Evolutionary conservation across 2,329 filamentous ascomycete genomes (phyloP).

Genomic region (Cordyceps pruinosa): DNA sequence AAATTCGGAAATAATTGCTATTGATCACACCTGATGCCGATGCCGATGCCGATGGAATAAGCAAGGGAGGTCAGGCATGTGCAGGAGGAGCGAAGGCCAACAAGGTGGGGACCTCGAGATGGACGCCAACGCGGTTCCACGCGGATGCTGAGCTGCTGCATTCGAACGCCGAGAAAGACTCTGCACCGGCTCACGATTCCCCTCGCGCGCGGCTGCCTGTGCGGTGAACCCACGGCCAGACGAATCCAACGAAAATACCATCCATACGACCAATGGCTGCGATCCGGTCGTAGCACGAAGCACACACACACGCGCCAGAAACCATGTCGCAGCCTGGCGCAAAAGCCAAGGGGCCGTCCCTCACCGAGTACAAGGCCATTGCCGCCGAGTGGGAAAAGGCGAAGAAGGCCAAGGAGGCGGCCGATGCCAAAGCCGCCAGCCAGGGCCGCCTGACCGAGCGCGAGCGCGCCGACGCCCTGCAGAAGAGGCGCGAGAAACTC

Average conservation of each 20-base stretch:
- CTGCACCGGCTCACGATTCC: not conserved
- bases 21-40: not conserved
- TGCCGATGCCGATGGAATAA: not conserved
- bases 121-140: constrained; percentile 5
- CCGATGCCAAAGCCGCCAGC: constrained; percentile 29
- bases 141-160: not conserved
- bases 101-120: not conserved
- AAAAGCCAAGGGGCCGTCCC: constrained; percentile 7
- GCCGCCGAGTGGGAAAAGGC: constrained; percentile 47
- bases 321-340: constrained; percentile 8
- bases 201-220: not conserved
- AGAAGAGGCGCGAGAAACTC: constrained; percentile 39
- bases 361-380: constrained; percentile 45
- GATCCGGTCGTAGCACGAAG: constrained; percentile 4
- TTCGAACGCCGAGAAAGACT: not conserved
- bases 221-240: not conserved
- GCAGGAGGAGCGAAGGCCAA: not conserved
- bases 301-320: not conserved
- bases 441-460: constrained; percentile 26
- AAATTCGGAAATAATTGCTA: not conserved
- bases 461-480: constrained; percentile 31
- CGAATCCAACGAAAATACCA: not conserved
- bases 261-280: not conserved
- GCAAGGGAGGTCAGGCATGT: not conserved
- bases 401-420: constrained; percentile 40